phyloP scores from a whole-genome alignment of 140 eudicot species.

The Oenanthe javanica region DNA sequence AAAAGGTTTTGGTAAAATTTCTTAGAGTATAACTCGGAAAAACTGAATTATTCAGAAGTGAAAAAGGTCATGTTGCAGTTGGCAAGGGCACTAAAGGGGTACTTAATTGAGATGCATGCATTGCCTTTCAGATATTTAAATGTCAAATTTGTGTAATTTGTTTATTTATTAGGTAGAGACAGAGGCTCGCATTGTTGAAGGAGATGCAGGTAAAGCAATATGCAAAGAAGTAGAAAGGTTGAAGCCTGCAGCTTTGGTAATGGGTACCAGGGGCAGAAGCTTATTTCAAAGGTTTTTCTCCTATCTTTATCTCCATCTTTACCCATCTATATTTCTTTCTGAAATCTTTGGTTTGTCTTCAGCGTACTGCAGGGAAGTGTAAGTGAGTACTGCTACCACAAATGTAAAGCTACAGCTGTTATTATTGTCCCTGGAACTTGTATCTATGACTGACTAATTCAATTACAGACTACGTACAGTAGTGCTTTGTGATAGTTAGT shows the following conservation, averaged over 20 bases:
- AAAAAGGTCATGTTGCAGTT: neutral
- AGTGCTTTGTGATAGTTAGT: neutral
- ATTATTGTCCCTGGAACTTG: constrained; percentile 89
- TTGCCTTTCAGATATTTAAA: neutral
- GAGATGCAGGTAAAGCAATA: constrained; percentile 86
- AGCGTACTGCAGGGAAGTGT: constrained; percentile 89
- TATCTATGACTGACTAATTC: constrained; percentile 12
- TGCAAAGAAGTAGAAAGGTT: constrained; percentile 87
- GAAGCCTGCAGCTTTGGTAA: constrained; percentile 76
- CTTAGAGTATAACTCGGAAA: no score
- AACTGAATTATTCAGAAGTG: neutral
- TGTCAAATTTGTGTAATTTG: constrained; percentile 7
- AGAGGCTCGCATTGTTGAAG: constrained; percentile 82
- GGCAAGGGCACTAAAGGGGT: neutral
- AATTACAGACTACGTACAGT: no score
- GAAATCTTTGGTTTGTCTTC: constrained; percentile 6
- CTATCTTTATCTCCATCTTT: neutral
- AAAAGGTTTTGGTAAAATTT: no score
- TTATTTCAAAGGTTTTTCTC: constrained; percentile 59
- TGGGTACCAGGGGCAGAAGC: constrained; percentile 96
- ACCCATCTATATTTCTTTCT: constrained; percentile 2
- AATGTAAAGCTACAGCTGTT: constrained; percentile 79
- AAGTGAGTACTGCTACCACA: constrained; percentile 81
- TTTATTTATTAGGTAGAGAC: constrained; percentile 46
- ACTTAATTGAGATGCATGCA: neutral